Percentiles rank a stretch among this genome's conserved stretches.
These are phyloP conservation scores for Penicillium sp. DNA, from an alignment of 2,329 filamentous ascomycete genomes.

Conservation along the genomic window DNA sequence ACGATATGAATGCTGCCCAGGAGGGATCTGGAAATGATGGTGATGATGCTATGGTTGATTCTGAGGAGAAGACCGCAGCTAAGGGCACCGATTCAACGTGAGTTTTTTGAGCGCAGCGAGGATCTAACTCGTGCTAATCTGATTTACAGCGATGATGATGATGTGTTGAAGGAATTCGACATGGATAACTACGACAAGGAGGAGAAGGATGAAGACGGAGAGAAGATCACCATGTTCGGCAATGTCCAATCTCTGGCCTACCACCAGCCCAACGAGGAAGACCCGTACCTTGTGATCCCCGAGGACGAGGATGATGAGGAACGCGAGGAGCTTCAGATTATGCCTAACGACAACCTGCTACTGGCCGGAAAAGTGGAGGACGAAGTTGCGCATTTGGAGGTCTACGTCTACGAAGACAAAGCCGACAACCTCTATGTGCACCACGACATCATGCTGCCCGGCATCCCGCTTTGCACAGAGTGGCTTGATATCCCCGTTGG, in stretches of 20 bases:
- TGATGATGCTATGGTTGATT: conserved; percentile 24
- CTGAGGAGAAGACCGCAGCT: conserved; percentile 22
- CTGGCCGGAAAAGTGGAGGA: conserved; percentile 94
- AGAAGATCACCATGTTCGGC: conserved; percentile 87
- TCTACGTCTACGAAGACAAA: conserved; percentile 95
- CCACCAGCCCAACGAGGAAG: conserved; percentile 89
- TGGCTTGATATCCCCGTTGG: conserved; percentile 93
- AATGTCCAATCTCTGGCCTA: conserved; percentile 92
- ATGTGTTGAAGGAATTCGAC: conserved; percentile 93
- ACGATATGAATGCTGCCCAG: conserved; percentile 73
- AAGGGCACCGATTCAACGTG: conserved; percentile 19
- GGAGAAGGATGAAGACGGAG: conserved; percentile 62
- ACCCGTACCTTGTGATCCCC: conserved; percentile 91
- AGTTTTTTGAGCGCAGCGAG: conserved; percentile 7
- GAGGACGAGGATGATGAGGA: conserved; percentile 82
- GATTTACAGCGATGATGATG: conserved; percentile 64
- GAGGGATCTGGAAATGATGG: conserved; percentile 43
- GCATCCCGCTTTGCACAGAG: conserved; percentile 91
- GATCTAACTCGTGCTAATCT: conserved; percentile 10
- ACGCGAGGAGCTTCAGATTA: conserved; percentile 86
- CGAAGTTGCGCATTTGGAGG: conserved; percentile 91
- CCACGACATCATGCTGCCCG: conserved; percentile 98
- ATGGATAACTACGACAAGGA: conserved; percentile 94
- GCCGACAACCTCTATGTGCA: conserved; percentile 98
- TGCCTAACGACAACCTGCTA: conserved; percentile 89